Evolutionary conservation across 1,139 yeast species (phyloP).

Genomic region (Blastobotrys elegans): DNA sequence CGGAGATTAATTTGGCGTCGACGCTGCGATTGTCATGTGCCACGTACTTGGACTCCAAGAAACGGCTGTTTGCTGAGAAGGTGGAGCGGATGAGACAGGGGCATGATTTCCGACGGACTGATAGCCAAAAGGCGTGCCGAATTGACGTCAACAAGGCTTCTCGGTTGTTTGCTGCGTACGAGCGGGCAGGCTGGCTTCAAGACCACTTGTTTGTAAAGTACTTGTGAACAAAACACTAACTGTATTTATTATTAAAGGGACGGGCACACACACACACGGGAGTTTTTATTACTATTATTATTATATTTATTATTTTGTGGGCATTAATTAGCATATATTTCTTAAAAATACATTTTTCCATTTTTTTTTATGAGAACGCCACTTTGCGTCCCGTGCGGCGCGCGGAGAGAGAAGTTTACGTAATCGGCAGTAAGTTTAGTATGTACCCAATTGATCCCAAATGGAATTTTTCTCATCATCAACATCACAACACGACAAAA

Average conservation of each 20-base stretch:
- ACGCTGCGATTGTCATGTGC: slow-evolving; percentile 84
- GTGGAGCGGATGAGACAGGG: slow-evolving; percentile 69
- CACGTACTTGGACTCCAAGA: slow-evolving; percentile 85
- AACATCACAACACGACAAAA: slow-evolving; percentile 6
- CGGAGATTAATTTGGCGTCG: slow-evolving; percentile 83
- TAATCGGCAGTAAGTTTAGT: too few species aligned
- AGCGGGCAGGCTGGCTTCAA: slow-evolving; percentile 91
- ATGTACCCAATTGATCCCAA: too few species aligned
- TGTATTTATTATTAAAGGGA: background rate
- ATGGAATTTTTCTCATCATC: slow-evolving; percentile 8
- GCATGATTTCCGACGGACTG: slow-evolving; percentile 90
- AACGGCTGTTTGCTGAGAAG: slow-evolving; percentile 84
- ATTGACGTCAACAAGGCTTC: slow-evolving; percentile 97
- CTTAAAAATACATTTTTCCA: too few species aligned
- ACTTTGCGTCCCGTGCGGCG: too few species aligned
- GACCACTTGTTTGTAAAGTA: slow-evolving; percentile 64
- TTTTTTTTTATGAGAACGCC: too few species aligned
- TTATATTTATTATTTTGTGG: slow-evolving; percentile 2
- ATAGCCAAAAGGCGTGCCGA: slow-evolving; percentile 95
- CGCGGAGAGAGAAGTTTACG: too few species aligned
- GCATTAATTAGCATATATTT: too few species aligned
- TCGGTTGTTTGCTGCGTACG: slow-evolving; percentile 85
- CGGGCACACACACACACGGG: too few species aligned
- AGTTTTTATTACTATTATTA: slow-evolving; percentile 3
- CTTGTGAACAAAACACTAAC: slow-evolving; percentile 36